phyloP scores from a whole-genome alignment of 2,329 filamentous ascomycete genomes.

The Cordyceps fumosorosea region DNA sequence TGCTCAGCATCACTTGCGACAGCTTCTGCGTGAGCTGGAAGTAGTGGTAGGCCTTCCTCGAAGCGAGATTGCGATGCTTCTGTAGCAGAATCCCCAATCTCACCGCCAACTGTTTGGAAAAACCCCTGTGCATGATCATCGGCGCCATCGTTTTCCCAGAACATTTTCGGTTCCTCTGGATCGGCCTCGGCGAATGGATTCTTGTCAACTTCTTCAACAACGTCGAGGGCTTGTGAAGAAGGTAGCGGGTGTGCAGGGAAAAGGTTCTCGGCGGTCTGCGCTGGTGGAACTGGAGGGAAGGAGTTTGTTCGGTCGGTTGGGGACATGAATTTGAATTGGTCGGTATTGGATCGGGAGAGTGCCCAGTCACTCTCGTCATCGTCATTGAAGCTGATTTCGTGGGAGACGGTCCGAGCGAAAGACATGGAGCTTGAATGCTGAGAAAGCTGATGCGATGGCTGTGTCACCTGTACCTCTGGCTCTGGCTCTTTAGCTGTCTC shows the following conservation, averaged over 20 bases:
- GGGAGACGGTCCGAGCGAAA: constrained; percentile 57
- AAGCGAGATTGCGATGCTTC: constrained; percentile 52
- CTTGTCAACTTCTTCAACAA: constrained; percentile 46
- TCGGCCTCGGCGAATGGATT: constrained; percentile 39
- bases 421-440: constrained; percentile 57
- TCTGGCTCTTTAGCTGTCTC: background rate
- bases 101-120: constrained; percentile 35
- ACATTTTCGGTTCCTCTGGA: constrained; percentile 16
- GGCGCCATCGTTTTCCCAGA: constrained; percentile 3
- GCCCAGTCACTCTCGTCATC: constrained; percentile 56
- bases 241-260: constrained; percentile 34
- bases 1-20: background rate
- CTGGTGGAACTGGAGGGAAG: constrained; percentile 50
- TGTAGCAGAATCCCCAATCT: constrained; percentile 33
- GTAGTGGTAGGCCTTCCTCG: constrained; percentile 64
- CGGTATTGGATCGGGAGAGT: constrained; percentile 43
- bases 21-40: constrained; percentile 28
- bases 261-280: constrained; percentile 22
- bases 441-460: constrained; percentile 18
- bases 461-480: background rate
- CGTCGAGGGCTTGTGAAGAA: constrained; percentile 45
- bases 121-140: background rate
- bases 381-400: constrained; percentile 54
- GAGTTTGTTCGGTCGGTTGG: constrained; percentile 54
- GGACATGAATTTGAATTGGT: constrained; percentile 55